These are phyloP conservation scores for Arthrobotrys iridis DNA, from an alignment of 2,329 filamentous ascomycete species.

Conservation along the genomic window DNA sequence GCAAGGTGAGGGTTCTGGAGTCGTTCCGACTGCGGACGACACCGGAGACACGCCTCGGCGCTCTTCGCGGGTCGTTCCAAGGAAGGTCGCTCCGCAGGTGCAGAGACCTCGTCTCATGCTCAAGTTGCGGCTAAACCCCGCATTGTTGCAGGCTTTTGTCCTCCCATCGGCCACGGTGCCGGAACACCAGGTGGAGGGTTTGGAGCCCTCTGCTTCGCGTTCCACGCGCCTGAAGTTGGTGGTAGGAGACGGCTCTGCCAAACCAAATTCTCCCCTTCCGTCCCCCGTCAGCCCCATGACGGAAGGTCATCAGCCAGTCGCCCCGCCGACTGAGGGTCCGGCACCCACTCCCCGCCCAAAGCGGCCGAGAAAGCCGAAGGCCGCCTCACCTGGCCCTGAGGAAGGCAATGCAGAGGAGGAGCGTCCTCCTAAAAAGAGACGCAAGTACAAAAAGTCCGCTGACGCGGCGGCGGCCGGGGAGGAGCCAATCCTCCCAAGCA, in stretches of 20 bases:
- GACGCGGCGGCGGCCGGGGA: constrained; percentile 11
- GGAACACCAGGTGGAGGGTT: constrained; percentile 17
- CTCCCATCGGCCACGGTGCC: neutral
- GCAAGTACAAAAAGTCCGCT: constrained; percentile 21
- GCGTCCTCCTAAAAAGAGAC: constrained; percentile 34
- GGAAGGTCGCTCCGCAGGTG: constrained; percentile 19
- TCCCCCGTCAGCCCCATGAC: neutral
- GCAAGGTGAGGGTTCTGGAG: constrained; percentile 16
- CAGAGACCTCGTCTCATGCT: constrained; percentile 34
- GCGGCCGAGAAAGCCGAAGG: constrained; percentile 31
- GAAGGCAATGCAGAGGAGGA: constrained; percentile 36
- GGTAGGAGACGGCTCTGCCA: constrained; percentile 1
- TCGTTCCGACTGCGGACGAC: constrained; percentile 21
- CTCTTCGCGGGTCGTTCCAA: constrained; percentile 46
- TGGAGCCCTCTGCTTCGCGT: constrained; percentile 10
- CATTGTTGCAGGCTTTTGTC: constrained; percentile 3
- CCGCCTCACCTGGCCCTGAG: neutral
- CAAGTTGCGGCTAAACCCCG: constrained; percentile 12
- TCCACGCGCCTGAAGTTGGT: constrained; percentile 30
- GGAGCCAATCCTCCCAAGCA: constrained; percentile 5
- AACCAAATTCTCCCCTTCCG: neutral
- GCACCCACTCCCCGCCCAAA: constrained; percentile 24
- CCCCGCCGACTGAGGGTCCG: neutral
- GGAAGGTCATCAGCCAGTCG: neutral
- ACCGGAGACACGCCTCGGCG: constrained; percentile 37